Base-by-base conservation (phyloP, 2,329 filamentous ascomycete genomes). In the Trichoderma harzianum region DNA sequence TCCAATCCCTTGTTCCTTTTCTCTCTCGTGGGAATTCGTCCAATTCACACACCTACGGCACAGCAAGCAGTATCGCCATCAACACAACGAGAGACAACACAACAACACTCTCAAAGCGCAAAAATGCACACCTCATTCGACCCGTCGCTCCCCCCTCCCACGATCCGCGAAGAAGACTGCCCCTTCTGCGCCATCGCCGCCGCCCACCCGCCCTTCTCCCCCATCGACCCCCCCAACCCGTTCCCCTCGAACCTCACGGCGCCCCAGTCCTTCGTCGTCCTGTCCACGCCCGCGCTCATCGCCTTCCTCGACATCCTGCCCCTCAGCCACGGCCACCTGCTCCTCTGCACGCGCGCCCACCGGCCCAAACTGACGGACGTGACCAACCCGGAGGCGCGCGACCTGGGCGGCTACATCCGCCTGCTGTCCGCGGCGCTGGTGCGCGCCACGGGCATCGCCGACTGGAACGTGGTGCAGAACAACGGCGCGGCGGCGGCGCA, bases 401-500 rank as follows among this genome's bases (percentile, higher is more conserved):
- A 92, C 77, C 86, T 97, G 70, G 90, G 93, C 77, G 79, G 81
- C 73, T 88, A 86, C 84, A 87, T 97, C 32, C 90, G 93, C 39
- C 81, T 95, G 4, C 84, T 98, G 3, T 93, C 92, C 21, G 84
- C 88, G 24, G 92, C 93, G 0, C 86, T 97, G 47, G 87, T 90
- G 36, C 86, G 85, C 66, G 89, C 90, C 0, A 93, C 91, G 3
- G 92, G 91, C 11, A 88, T 93, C 1, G 86, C 86, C 65, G 95
- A 98, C 82, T 98, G 95, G 92, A 99, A 99, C 81, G 90, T 98
- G 34, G 93, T 98, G 70, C 95, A 98, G 84, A 98, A 98, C 80
- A 98, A 98, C 77, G 94, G 95, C 18, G 91, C 91, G 4, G 89
- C 94, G 36, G 95, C 95, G 2, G 94, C 94, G 2, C 95, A 98